Base-by-base conservation (phyloP, 23 red algal genomes). In the Cyanidium caldarium region DNA sequence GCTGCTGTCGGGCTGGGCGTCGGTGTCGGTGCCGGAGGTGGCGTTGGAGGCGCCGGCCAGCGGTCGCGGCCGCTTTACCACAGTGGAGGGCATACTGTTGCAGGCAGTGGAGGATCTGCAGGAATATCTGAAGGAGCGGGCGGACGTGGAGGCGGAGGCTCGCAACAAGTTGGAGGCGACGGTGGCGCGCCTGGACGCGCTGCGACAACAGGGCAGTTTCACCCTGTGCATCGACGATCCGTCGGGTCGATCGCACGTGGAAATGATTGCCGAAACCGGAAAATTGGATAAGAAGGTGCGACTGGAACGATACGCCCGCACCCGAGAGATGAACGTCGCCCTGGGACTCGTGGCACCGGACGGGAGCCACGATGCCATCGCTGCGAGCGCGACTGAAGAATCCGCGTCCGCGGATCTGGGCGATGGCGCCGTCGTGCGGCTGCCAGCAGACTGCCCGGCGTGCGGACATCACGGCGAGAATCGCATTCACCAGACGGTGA, bases 391-490 rank as follows among this genome's bases (percentile, higher is more conserved):
- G 2, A 73, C 44, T 26, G 34, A 44, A 44, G 69, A 46, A 28
- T 5, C n/a, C 5, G 66, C 38, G 17, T 38, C 7, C 42, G 38
- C 12, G 42, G 31, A 39, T 23, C 10, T 26, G 23, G 35, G 40
- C 16, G 67, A 42, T 44, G 35, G 26, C 33, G 2, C 36, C 26
- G 45, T 82, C 10, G 2, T 82, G 23, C 40, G 33, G 20, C 44
- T 82, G 2, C 33, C 51, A 1, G 38, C 42, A 29, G 42, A 17
- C 36, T 82, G 78, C 58, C 78, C 78, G 1, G 23, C 68, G 30
- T 82, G 78, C 57, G 78, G 68, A 37, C 19, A n/a, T 19, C 65
- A 12, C 13, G 78, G 78, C 21, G 78, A 82, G 42, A 82, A 74
- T 40, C 66, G 78, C 16, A 82, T 82, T 35, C 56, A 82, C 35